Evolutionary conservation across 2,329 filamentous ascomycete species (phyloP), one percentile per base, ranked within the genome.

Genomic region (Tolypocladium endophyticum): DNA sequence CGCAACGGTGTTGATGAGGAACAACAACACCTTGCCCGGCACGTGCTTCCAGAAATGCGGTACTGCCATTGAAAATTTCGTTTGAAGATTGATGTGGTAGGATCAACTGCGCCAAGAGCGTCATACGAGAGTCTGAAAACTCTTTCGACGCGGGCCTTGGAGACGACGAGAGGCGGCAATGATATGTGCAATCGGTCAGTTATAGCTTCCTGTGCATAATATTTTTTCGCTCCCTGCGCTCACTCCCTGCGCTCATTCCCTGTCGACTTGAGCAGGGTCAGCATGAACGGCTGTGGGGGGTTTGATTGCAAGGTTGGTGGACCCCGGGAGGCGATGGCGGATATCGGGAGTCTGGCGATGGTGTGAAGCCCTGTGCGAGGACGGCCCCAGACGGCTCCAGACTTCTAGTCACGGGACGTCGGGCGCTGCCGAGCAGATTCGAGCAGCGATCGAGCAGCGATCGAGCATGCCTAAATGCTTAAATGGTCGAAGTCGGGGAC

Each of bases 21-120:
- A 56, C 30, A 67, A 54, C 53, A 67, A 38, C 38, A 53, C 58
- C 59, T 65, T 67, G 50, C 65, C 66, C n/a, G 65, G 66, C 59
- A 66, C 57, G 58, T 62, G 60, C 47, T 56, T 61, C 66, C 66
- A 67, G 30, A 65, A 54, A 11, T 62, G 57, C 25, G 45, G 58
- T 30, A 36, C 30, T 16, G 62, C 61, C 64, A 67, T 67, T 20
- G 30, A 6, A 6, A 16, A 11, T 35, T 8, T 18, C n/a, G 41
- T 38, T 4, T 18, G 39, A 11, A 30, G 16, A 20, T 43, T 16
- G 55, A 35, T 20, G 38, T 14, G 30, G 4, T 4, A 6, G 30
- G n/a, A 20, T 33, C 30, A 52, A 14, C 30, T 8, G 30, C 20
- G 30, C 20, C 50, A n/a, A 33, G 9, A 4, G 28, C 28, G 28